Percentiles rank a stretch among this genome's conserved stretches.
phyloP scores from a whole-genome alignment of 306 rosid species.

The Castanea crenata region DNA sequence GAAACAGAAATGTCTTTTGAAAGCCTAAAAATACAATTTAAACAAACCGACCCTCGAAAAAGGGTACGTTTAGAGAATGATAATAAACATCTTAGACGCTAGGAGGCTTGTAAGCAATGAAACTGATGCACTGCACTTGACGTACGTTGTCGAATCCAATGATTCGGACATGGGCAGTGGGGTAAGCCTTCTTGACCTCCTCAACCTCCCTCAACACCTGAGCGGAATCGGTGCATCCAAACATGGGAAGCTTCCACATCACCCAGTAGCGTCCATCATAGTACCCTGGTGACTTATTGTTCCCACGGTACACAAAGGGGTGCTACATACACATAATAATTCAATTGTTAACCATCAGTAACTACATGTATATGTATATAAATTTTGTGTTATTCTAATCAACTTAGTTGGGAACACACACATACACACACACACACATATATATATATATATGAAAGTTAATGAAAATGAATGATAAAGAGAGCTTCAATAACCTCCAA shows the following conservation, averaged over 20 bases:
- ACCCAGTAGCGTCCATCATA: constrained; percentile 90
- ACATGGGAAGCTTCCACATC: constrained; percentile 98
- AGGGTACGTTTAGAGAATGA: neutral
- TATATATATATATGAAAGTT: no score
- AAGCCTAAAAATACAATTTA: neutral
- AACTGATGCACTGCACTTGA: constrained; percentile 83
- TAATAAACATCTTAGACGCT: neutral
- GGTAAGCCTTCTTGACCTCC: constrained; percentile 47
- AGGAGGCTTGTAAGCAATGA: constrained; percentile 73
- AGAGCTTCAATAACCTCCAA: constrained; percentile 28
- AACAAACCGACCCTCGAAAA: constrained; percentile 22
- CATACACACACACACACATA: no score
- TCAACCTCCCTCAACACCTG: constrained; percentile 56
- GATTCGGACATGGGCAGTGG: constrained; percentile 47
- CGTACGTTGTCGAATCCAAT: constrained; percentile 84
- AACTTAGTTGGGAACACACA: no score
- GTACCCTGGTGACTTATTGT: constrained; percentile 69
- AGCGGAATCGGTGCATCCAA: constrained; percentile 53
- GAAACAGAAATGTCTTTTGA: neutral
- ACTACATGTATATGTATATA: neutral
- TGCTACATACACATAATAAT: constrained; percentile 27
- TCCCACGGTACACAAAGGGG: constrained; percentile 51
- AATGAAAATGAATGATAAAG: neutral
- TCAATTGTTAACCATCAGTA: neutral
- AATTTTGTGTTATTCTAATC: no score